Conservation (phyloP, 768 basidiomycete genomes). For the Leccinellum albellum region DNA sequence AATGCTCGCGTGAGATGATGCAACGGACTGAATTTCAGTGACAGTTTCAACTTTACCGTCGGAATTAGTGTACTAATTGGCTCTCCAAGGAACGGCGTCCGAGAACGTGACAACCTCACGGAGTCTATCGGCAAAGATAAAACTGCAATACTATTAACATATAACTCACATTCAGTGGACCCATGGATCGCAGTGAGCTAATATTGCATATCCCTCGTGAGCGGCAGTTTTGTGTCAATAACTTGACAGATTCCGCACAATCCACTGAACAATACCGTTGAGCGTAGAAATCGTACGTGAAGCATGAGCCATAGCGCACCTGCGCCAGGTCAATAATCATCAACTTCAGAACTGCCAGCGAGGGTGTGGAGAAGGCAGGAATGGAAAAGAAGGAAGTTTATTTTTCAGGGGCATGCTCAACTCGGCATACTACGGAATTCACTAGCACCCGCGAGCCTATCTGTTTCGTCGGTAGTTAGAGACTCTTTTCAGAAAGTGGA, state of each 20-base stretch:
- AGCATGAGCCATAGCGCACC: neutral
- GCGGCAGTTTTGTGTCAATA: neutral
- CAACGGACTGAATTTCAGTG: too few relatives aligned
- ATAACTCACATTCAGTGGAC: neutral
- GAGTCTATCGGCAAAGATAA: neutral
- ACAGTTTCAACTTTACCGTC: neutral
- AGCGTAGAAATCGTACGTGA: neutral
- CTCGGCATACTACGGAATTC: too few relatives aligned
- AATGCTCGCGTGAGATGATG: neutral
- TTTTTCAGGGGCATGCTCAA: too few relatives aligned
- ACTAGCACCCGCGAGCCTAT: neutral
- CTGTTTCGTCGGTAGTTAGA: neutral
- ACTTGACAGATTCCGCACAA: neutral
- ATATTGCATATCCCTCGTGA: neutral
- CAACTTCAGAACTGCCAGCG: too few relatives aligned
- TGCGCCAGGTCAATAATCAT: neutral
- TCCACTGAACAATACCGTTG: neutral
- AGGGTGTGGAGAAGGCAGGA: neutral
- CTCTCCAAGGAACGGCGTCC: neutral
- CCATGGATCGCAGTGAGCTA: too few relatives aligned
- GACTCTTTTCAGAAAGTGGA: neutral
- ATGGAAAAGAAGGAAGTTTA: neutral
- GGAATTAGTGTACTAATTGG: neutral
- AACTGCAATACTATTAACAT: neutral
- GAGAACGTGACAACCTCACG: neutral